A percentile compares a stretch with the other conserved stretches of the same genome.
Evolutionary conservation across 2,329 filamentous ascomycete species (phyloP).

Genomic region (Dothiorella sarmentorum): DNA sequence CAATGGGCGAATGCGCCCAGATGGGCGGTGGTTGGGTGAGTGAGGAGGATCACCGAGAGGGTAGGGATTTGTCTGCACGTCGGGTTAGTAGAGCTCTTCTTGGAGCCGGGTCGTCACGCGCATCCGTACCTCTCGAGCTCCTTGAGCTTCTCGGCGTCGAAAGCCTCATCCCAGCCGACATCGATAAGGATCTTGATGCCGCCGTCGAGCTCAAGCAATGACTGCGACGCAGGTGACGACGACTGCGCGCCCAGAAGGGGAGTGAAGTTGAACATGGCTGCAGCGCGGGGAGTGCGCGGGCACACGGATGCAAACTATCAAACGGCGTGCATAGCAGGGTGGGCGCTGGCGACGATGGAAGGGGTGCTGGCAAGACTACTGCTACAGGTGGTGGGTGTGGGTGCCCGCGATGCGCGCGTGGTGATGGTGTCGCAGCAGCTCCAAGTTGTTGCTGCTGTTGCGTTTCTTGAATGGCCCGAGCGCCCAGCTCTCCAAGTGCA

Average conservation of each 20-base stretch:
- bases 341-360: not conserved
- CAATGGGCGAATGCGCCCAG: slow-evolving; percentile 92
- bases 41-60: slow-evolving; percentile 88
- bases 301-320: slow-evolving; percentile 7
- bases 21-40: slow-evolving; percentile 87
- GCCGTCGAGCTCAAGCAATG: slow-evolving; percentile 93
- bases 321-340: slow-evolving; percentile 2
- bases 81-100: slow-evolving; percentile 3
- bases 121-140: slow-evolving; percentile 77
- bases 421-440: not conserved
- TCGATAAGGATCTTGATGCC: slow-evolving; percentile 94
- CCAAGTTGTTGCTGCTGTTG: not conserved
- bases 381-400: not conserved
- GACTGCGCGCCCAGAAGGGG: slow-evolving; percentile 88
- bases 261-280: slow-evolving; percentile 89
- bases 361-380: not conserved
- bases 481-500: not conserved
- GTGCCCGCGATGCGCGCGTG: slow-evolving; percentile 4
- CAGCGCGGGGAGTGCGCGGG: slow-evolving; percentile 12
- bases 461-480: slow-evolving; percentile 1
- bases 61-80: slow-evolving; percentile 74
- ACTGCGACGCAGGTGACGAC: slow-evolving; percentile 82
- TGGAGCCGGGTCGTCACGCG: not conserved
- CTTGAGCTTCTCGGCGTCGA: slow-evolving; percentile 75
- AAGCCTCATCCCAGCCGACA: slow-evolving; percentile 92